Evolutionary conservation across 176 grass and related monocot species (phyloP).

Genomic region (Carex littledalei): DNA sequence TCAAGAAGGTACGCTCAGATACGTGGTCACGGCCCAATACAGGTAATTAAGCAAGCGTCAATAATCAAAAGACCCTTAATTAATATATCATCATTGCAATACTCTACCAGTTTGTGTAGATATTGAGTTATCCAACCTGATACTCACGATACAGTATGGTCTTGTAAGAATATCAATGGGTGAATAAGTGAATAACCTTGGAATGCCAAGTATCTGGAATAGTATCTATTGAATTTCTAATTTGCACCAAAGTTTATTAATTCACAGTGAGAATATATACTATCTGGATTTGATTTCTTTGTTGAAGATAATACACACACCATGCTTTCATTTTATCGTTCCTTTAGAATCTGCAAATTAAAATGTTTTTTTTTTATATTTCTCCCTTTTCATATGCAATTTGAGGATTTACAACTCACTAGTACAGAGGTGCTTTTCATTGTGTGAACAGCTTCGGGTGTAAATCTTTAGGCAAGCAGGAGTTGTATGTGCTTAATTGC

Average conservation of each 20-base stretch:
- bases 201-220: background rate
- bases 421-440: conserved; percentile 48
- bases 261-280: too few relatives aligned
- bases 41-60: background rate
- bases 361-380: background rate
- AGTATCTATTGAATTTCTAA: background rate
- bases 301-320: background rate
- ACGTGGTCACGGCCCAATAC: background rate
- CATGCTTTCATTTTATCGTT: background rate
- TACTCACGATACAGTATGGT: background rate
- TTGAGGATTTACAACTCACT: conserved; percentile 42
- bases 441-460: conserved; percentile 56
- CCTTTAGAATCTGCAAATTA: background rate
- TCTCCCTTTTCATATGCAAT: conserved; percentile 7
- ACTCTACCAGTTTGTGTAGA: background rate
- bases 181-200: background rate
- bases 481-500: too few relatives aligned
- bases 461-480: conserved; percentile 42
- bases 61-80: background rate
- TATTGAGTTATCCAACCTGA: background rate
- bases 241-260: background rate
- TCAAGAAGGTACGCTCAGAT: background rate
- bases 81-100: background rate
- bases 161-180: background rate
- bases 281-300: too few relatives aligned